Percentiles rank a stretch among this genome's conserved stretches.
These are phyloP conservation scores for Penicillium verrucosum DNA, from an alignment of 2,329 filamentous ascomycete species.

Conservation along the genomic window DNA sequence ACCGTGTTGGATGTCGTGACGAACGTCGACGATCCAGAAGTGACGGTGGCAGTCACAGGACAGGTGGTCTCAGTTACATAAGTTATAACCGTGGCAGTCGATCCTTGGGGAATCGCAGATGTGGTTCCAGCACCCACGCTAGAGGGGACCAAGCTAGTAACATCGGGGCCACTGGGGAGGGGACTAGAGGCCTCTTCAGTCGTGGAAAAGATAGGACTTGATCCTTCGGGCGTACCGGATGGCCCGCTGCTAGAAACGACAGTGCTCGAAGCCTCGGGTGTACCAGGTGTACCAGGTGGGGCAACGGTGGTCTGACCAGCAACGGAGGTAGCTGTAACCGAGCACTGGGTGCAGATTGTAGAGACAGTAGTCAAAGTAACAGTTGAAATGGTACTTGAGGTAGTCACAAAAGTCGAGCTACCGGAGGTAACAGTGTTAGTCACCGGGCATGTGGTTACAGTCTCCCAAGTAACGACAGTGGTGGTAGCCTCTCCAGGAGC, in stretches of 20 bases:
- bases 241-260: neutral
- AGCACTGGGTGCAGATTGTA: constrained; percentile 25
- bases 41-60: constrained; percentile 34
- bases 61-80: constrained; percentile 33
- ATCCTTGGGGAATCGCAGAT: constrained; percentile 10
- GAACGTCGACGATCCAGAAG: constrained; percentile 49
- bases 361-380: constrained; percentile 29
- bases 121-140: neutral
- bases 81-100: constrained; percentile 28
- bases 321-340: constrained; percentile 16
- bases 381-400: constrained; percentile 58
- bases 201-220: neutral
- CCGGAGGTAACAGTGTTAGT: constrained; percentile 40
- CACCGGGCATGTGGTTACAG: constrained; percentile 33
- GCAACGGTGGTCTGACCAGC: neutral
- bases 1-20: constrained; percentile 56
- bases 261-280: neutral
- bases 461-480: constrained; percentile 29
- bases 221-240: neutral
- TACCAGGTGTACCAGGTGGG: neutral
- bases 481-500: constrained; percentile 11
- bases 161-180: neutral
- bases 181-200: neutral
- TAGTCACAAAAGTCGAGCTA: constrained; percentile 44
- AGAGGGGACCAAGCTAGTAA: neutral